Base-by-base conservation (phyloP, 164 flowering plant species). In the Vitis cinerea region DNA sequence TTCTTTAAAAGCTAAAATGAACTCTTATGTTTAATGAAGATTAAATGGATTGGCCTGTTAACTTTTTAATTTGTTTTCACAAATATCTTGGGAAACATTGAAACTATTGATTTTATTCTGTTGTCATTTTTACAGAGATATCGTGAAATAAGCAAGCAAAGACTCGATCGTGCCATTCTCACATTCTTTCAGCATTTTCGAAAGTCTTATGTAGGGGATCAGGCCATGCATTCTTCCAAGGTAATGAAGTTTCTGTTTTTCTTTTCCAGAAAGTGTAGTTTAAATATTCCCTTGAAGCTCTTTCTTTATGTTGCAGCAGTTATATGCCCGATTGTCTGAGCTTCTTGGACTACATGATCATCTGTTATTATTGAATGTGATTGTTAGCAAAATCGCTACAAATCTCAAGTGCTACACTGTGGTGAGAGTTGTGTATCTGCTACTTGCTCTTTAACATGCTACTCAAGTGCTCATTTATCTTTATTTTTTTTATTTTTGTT, bases 191-290 rank as follows among this genome's bases (percentile, higher is more conserved):
- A 93, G 77, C 80, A 90, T 85, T 93, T 93, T 68, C 81, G 98
- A 37, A 96, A 90, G 85, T 89, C 95, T 48, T 96, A 93, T 81
- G 94, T 96, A 3, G 99, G 99, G 70, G 99, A 96, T 80, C 99
- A 96, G 76, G 97, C 98, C 3, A 86, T 96, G 85, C 95, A 93
- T 79, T 93, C 98, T 47, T 89, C 98, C 10, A 96, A 93, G 94
- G 99, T 96, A 84, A 81, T 61, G 15, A 55, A 10, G 61, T 27
- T 72, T 54, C 9, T 60, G 10, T 48, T 59, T 27, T 55, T 54
- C 13, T 66, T 30, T 52, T 63, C 10, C 5, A 9, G 27, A 19
- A 53, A n/a, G 29, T 65, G 12, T 27, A 17, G 14, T 7, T 29
- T 27, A 9, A 29, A 9, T 16, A 55, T 55, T 47, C 62, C 27